Conservation (phyloP, 1,139 yeast genomes). For the Kurtzmaniella natalensis region DNA sequence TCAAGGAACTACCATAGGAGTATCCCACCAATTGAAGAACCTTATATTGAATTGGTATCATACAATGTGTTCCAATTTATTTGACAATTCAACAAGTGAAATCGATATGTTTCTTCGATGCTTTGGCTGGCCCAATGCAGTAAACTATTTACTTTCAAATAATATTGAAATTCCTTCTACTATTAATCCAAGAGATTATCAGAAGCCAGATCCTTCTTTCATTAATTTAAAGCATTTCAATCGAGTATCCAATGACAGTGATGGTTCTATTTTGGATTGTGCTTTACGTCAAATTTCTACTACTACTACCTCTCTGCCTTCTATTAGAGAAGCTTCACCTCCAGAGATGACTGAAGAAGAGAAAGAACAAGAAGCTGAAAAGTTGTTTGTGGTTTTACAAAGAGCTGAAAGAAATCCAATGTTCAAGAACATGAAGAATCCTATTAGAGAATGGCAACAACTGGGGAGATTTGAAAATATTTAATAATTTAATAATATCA, state of each 20-base stretch:
- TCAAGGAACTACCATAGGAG: not conserved
- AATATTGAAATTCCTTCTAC: not conserved
- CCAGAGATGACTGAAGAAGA: constrained; percentile 51
- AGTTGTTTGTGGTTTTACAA: constrained; percentile 45
- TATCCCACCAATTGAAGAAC: not conserved
- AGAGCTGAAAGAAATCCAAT: constrained; percentile 45
- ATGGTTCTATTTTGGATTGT: not conserved
- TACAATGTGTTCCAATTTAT: not conserved
- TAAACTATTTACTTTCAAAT: not conserved
- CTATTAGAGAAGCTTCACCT: not conserved
- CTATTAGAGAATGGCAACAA: constrained; percentile 33
- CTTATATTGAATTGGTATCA: constrained; percentile 2
- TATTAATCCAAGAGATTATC: not conserved
- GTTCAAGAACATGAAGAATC: constrained; percentile 40
- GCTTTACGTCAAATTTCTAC: not conserved
- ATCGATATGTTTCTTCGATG: constrained; percentile 1
- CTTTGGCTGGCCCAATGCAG: constrained; percentile 4
- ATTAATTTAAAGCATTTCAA: not conserved
- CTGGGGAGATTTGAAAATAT: constrained; percentile 27
- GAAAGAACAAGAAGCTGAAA: constrained; percentile 51
- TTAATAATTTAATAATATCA: not conserved
- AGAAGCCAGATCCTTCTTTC: not conserved
- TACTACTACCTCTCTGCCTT: not conserved
- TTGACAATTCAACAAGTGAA: not conserved
- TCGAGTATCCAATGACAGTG: not conserved